Conservation (phyloP, 108 stramenopile species). For the Pseudonitzschia delicatissima region DNA sequence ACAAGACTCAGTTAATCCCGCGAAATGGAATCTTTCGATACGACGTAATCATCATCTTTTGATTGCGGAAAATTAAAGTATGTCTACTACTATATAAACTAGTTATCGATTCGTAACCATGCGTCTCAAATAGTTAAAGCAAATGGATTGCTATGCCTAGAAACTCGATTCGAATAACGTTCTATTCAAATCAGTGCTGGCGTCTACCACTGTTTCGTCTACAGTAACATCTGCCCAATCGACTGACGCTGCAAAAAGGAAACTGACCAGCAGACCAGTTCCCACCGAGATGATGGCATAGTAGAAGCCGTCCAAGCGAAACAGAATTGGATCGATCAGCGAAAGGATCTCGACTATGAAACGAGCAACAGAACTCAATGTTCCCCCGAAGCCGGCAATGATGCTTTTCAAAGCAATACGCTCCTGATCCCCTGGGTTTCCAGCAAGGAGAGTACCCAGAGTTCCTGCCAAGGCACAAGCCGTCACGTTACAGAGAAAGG, state of each 20-base stretch:
- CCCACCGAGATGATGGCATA: slow-evolving; percentile 63
- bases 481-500: slow-evolving; percentile 75
- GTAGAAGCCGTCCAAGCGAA: slow-evolving; percentile 71
- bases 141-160: too few relatives aligned
- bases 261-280: slow-evolving; percentile 67
- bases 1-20: too few relatives aligned
- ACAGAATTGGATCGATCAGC: slow-evolving; percentile 72
- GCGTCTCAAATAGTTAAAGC: too few relatives aligned
- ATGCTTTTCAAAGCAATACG: slow-evolving; percentile 62
- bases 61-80: too few relatives aligned
- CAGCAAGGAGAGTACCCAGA: slow-evolving; percentile 66
- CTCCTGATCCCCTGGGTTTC: slow-evolving; percentile 69
- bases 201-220: too few relatives aligned
- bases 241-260: slow-evolving; percentile 57
- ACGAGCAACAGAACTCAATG: slow-evolving; percentile 66
- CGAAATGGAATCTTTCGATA: too few relatives aligned
- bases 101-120: too few relatives aligned
- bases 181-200: too few relatives aligned
- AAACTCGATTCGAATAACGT: too few relatives aligned
- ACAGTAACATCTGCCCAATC: slow-evolving; percentile 82
- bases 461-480: slow-evolving; percentile 72
- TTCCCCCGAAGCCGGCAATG: slow-evolving; percentile 79
- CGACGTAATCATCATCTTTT: too few relatives aligned
- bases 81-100: too few relatives aligned
- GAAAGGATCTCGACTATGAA: slow-evolving; percentile 75